Evolutionary conservation across 805 yeast genomes (phyloP), one percentile per base, ranked within the genome.

Genomic region (Ogataea methylovora): DNA sequence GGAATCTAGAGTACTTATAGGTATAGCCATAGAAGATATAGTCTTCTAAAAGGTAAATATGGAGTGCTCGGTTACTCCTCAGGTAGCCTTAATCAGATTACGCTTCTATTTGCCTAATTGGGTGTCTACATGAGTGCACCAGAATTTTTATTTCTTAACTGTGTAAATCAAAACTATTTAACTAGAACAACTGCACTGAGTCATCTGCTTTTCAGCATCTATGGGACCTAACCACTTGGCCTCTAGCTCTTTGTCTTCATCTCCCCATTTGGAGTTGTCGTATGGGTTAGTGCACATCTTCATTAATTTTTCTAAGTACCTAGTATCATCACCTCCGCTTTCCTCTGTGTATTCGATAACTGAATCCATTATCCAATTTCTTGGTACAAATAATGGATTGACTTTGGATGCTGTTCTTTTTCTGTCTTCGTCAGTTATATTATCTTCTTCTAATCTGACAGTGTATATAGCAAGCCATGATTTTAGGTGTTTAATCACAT

Each of bases 291-390:
- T 63, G 10, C 83, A 63, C 95, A 90, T 84, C 34, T 66, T 61
- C 37, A 78, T 67, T 10, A 87, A 62, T 45, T 83, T 83, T 21
- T 73, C 50, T 40, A 87, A 61, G 27, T 71, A 60, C 1, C 65
- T 60, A 10, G 66, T 49, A 49, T 76, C 78, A n/a, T 60, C 61
- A 24, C 71, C 65, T n/a, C 63, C 63, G 20, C 68, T 61, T 2
- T 76, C 83, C 24, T 69, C 63, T 0, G 78, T 67, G 29, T 62
- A 59, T 20, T 71, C 67, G 30, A 84, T 79, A 1, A 86, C 95
- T 40, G 87, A 88, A 35, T 86, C 85, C 35, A 92, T 63, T 34
- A 88, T 79, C 87, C 94, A 85, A 42, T 78, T 83, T 39, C 90
- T 69, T 15, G 95, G 92, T 5, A 83, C 69, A 49, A 90, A 90